Percentiles rank a stretch among this genome's conserved stretches.
Conservation (phyloP, 768 basidiomycete species). For the Rhodotorula kratochvilovae region DNA sequence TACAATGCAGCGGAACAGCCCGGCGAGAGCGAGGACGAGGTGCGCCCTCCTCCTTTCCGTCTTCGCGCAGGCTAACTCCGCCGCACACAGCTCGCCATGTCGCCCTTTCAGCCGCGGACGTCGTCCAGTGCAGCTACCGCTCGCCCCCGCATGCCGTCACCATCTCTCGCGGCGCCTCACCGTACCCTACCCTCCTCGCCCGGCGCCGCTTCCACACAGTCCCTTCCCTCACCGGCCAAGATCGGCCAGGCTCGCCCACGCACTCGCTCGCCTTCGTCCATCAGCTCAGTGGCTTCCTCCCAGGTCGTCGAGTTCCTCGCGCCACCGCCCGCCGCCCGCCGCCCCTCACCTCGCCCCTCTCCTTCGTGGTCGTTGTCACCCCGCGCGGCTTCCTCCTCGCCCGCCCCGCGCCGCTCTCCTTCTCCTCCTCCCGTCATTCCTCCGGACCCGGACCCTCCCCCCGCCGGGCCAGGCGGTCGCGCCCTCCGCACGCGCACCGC, state of each 20-base stretch:
- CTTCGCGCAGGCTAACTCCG: neutral
- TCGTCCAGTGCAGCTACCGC: neutral
- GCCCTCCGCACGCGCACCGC: conserved; percentile 33
- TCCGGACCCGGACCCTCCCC: neutral
- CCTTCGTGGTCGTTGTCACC: neutral
- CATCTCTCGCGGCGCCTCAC: neutral
- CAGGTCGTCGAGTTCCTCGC: neutral
- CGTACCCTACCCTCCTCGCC: neutral
- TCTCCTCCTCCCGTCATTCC: conserved; percentile 2
- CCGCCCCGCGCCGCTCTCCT: neutral
- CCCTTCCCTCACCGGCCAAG: neutral
- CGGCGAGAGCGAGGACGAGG: conserved; percentile 27
- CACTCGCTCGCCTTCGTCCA: neutral
- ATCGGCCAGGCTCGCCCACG: neutral
- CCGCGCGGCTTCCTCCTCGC: neutral
- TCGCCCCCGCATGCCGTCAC: neutral
- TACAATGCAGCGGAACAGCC: neutral
- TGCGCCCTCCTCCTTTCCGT: neutral
- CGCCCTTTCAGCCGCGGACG: neutral
- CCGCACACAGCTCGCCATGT: conserved; percentile 12
- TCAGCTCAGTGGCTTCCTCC: neutral
- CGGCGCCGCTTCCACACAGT: neutral
- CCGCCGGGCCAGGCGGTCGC: conserved; percentile 7
- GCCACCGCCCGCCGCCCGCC: neutral
- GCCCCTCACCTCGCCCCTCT: neutral